Conservation (phyloP, 192 early-diverging fungal genomes). For the Lobosporangium transversale region DNA sequence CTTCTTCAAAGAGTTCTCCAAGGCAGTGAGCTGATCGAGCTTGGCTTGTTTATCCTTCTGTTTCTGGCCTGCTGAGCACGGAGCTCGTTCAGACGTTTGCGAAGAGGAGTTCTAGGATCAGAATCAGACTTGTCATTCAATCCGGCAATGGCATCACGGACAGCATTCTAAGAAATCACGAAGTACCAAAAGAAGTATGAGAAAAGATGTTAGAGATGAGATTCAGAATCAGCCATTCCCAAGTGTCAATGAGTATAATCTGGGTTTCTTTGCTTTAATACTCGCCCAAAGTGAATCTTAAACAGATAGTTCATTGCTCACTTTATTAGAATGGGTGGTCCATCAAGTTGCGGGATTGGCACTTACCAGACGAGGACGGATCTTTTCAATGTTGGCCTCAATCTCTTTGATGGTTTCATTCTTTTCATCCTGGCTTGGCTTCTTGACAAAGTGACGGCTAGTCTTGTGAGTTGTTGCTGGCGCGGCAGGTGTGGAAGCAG, state of each 20-base stretch:
- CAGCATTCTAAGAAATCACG: slow-evolving; percentile 46
- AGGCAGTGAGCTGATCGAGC: slow-evolving; percentile 75
- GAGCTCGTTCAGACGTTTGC: slow-evolving; percentile 69
- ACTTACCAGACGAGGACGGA: slow-evolving; percentile 51
- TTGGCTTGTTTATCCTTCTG: slow-evolving; percentile 74
- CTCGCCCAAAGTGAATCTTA: too few species aligned
- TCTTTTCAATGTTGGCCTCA: slow-evolving; percentile 54
- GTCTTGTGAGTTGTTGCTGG: slow-evolving; percentile 23
- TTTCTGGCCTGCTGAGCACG: slow-evolving; percentile 76
- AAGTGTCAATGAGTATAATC: too few species aligned
- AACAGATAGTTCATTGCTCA: too few species aligned
- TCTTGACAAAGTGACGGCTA: slow-evolving; percentile 33
- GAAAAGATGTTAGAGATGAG: too few species aligned
- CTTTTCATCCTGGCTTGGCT: slow-evolving; percentile 47
- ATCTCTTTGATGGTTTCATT: slow-evolving; percentile 47
- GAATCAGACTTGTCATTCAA: slow-evolving; percentile 39
- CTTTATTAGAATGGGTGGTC: too few species aligned
- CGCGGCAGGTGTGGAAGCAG: slow-evolving; percentile 20
- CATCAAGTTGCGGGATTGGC: too few species aligned
- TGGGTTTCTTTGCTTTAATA: too few species aligned
- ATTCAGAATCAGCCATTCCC: too few species aligned
- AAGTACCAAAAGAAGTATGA: too few species aligned
- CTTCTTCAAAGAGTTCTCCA: slow-evolving; percentile 82
- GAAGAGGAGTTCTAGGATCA: slow-evolving; percentile 55
- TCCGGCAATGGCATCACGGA: slow-evolving; percentile 42